Evolutionary conservation across 129 eudicot species (phyloP), one percentile per base, ranked within the genome.

Genomic region (Tanacetum coccineum): DNA sequence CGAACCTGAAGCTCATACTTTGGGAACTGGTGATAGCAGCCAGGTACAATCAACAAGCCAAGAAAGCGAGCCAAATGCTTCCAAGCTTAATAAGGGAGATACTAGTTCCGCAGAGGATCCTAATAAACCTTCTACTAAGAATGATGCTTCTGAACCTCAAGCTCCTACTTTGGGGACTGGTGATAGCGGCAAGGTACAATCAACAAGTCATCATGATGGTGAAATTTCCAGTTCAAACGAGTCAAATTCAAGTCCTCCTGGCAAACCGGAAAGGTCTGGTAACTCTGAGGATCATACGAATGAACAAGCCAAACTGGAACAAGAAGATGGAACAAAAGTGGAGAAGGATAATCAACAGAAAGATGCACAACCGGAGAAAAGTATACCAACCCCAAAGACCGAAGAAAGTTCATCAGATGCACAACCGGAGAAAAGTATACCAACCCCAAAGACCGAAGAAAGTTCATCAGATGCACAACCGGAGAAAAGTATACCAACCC

Each of bases 331-430:
- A 28, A 63, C 28, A 59, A 70, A 66, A 72, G 80, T 49, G 52
- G 74, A 67, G 54, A 59, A 47, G 28, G 71, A 50, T 26, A 67
- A 50, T 52, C 81, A 78, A 50, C 56, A 56, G 45, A 78, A 70
- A 20, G 84, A 58, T 71, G 48, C 75, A 22, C 25, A 22, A 22
- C 25, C 25, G 25, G 78, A 79, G 32, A 70, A 56, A 74, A 68
- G 62, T 44, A 56, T 63, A 46, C 11, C 76, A 60, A 59, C 75
- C 28, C 19, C 76, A 68, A 70, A 47, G 25, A 75, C 68, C 6
- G 92, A 85, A 49, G 83, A 77, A n/a, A 76, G 40, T 47, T 39
- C 55, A 64, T 20, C 79, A 62, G 84, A 57, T 71, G 47, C 74
- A n/a, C n/a, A n/a, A n/a, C n/a, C n/a, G n/a, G 78, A 79, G 30